These are phyloP conservation scores for Colletotrichum simmondsii DNA, from an alignment of 2,329 filamentous ascomycete genomes.

Conservation along the genomic window DNA sequence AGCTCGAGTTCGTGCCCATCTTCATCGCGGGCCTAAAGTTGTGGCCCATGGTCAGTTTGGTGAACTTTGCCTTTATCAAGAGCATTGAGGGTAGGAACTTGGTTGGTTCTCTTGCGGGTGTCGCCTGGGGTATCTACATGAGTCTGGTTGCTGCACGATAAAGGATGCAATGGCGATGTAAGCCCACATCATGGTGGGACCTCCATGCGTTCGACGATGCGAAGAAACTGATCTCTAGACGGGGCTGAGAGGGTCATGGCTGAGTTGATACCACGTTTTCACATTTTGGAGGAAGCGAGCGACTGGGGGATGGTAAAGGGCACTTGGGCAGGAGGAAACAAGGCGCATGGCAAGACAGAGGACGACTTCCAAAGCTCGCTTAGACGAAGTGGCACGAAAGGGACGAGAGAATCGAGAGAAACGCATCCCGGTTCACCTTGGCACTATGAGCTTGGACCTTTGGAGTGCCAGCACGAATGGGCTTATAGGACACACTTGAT, in stretches of 20 bases:
- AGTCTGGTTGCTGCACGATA: slow-evolving; percentile 65
- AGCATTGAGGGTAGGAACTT: slow-evolving; percentile 78
- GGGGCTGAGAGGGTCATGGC: no score
- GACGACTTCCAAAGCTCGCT: neutral
- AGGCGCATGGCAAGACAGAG: neutral
- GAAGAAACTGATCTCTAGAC: neutral
- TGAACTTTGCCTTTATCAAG: slow-evolving; percentile 76
- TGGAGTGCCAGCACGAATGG: neutral
- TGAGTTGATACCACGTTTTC: neutral
- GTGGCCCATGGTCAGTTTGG: slow-evolving; percentile 76
- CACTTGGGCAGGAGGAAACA: neutral
- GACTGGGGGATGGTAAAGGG: neutral
- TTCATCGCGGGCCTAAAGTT: slow-evolving; percentile 75
- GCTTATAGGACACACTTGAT: neutral
- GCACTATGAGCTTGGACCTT: neutral
- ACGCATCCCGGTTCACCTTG: neutral
- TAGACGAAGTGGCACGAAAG: neutral
- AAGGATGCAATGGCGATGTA: neutral
- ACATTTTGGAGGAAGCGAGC: neutral
- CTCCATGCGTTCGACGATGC: neutral
- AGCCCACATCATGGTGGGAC: neutral
- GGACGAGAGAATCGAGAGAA: neutral
- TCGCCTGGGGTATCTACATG: slow-evolving; percentile 81
- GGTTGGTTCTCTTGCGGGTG: slow-evolving; percentile 76
- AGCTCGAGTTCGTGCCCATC: slow-evolving; percentile 71